phyloP scores from a whole-genome alignment of 345 rosid species.

The Eucalyptus globulus region DNA sequence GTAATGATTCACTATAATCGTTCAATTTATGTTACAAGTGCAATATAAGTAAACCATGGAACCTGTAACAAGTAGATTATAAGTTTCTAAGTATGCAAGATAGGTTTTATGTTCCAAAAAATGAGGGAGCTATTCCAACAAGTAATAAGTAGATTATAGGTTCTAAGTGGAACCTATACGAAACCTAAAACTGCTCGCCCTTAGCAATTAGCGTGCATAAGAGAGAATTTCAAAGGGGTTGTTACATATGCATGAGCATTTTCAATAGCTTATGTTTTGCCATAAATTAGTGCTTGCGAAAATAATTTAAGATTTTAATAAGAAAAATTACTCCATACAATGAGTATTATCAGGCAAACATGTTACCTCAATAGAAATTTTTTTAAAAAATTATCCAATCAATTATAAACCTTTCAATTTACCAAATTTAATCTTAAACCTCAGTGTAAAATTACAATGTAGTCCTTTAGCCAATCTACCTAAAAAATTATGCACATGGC shows the following conservation, averaged over 20 bases:
- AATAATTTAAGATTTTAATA: neutral
- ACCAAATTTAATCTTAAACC: neutral
- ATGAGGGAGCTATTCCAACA: too few relatives aligned
- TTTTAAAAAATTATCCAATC: too few relatives aligned
- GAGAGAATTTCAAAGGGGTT: neutral
- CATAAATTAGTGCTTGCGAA: neutral
- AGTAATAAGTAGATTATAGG: too few relatives aligned
- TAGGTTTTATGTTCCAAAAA: too few relatives aligned
- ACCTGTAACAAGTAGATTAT: too few relatives aligned
- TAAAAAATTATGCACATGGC: neutral
- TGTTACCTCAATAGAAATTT: neutral
- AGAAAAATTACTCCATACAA: neutral
- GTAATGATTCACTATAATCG: too few relatives aligned
- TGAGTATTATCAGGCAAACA: rapidly evolving
- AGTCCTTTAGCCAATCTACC: neutral
- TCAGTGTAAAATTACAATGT: neutral
- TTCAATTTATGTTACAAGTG: too few relatives aligned
- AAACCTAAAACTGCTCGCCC: too few relatives aligned
- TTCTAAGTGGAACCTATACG: too few relatives aligned
- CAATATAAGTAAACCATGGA: too few relatives aligned
- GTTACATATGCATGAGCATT: neutral
- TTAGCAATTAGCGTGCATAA: too few relatives aligned
- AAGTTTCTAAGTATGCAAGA: too few relatives aligned
- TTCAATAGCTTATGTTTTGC: neutral
- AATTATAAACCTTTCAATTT: neutral